Percentiles rank a stretch among this genome's conserved stretches.
Evolutionary conservation across 1,284 basidiomycete genomes (phyloP).

Genomic region (Cutaneotrichosporon mucoides): DNA sequence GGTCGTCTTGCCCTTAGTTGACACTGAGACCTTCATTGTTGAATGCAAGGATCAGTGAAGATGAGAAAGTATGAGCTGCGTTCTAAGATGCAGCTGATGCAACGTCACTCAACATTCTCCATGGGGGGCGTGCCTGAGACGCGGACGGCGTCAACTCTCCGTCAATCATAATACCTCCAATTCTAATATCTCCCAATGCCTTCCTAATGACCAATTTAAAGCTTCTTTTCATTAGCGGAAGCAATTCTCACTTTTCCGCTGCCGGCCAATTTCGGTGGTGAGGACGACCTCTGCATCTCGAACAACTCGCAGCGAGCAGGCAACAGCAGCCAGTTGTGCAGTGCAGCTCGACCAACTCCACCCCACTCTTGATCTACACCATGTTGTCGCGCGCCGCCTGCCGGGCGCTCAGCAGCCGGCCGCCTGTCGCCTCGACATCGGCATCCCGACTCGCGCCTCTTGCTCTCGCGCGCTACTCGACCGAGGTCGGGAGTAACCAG

Average conservation of each 20-base stretch:
- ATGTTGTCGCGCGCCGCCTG: conserved; percentile 29
- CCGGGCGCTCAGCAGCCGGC: conserved; percentile 15
- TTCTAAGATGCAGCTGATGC: conserved; percentile 54
- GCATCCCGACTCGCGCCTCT: conserved; percentile 18
- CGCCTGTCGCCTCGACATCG: conserved; percentile 25
- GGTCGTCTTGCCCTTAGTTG: conserved; percentile 56
- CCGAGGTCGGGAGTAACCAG: conserved; percentile 6
- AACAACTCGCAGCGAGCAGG: background rate
- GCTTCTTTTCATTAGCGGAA: background rate
- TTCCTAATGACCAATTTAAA: background rate
- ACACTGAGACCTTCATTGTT: conserved; percentile 53
- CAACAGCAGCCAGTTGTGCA: background rate
- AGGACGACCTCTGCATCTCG: background rate
- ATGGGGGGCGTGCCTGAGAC: too few species aligned
- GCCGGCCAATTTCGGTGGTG: conserved; percentile 16
- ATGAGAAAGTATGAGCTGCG: conserved; percentile 6
- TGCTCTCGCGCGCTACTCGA: conserved; percentile 22
- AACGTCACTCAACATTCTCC: background rate
- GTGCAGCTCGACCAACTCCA: too few species aligned
- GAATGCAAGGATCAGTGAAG: background rate
- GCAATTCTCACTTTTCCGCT: conserved; percentile 6
- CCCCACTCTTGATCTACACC: background rate
- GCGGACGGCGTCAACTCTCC: too few species aligned
- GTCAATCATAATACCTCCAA: too few species aligned
- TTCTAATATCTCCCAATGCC: too few species aligned